These are phyloP conservation scores for Mortierella sp. DNA, from an alignment of 371 early-diverging fungal species.

Conservation along the genomic window DNA sequence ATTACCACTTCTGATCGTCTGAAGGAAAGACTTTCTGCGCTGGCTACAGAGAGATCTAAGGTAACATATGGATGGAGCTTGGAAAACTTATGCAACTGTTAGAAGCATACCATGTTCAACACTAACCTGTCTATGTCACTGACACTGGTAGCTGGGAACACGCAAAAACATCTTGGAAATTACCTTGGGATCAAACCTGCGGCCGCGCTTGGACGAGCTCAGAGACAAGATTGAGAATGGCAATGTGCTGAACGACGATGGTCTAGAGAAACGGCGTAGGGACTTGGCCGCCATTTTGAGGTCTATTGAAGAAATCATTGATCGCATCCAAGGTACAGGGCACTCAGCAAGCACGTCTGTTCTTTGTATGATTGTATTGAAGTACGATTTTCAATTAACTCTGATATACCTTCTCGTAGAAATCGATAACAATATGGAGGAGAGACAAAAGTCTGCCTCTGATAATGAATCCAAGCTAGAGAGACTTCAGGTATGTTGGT, in stretches of 20 bases:
- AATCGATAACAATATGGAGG: slow-evolving; percentile 58
- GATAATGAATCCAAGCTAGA: slow-evolving; percentile 62
- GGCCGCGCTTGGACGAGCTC: slow-evolving; percentile 70
- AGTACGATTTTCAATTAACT: not conserved
- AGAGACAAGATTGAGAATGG: slow-evolving; percentile 63
- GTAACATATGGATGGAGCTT: slow-evolving; percentile 3
- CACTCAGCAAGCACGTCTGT: not conserved
- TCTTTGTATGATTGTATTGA: not conserved
- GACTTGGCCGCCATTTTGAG: slow-evolving; percentile 49
- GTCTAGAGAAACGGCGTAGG: slow-evolving; percentile 61
- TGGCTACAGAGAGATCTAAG: slow-evolving; percentile 36
- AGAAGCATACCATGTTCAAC: too few species aligned
- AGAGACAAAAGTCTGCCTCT: slow-evolving; percentile 35
- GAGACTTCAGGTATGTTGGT: slow-evolving; percentile 59
- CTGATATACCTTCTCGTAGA: slow-evolving; percentile 18
- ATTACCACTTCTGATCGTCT: slow-evolving; percentile 16
- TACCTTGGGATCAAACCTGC: slow-evolving; percentile 72
- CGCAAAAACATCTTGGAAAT: slow-evolving; percentile 79
- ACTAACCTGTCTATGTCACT: too few species aligned
- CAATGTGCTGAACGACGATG: slow-evolving; percentile 60
- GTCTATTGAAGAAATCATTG: slow-evolving; percentile 26
- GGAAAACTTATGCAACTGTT: not conserved
- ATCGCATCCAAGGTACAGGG: slow-evolving; percentile 13
- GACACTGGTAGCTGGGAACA: slow-evolving; percentile 66
- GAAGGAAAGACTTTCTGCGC: slow-evolving; percentile 34